Conservation (phyloP, 2,329 filamentous ascomycete genomes). For the Penicillium sclerotiorum region DNA sequence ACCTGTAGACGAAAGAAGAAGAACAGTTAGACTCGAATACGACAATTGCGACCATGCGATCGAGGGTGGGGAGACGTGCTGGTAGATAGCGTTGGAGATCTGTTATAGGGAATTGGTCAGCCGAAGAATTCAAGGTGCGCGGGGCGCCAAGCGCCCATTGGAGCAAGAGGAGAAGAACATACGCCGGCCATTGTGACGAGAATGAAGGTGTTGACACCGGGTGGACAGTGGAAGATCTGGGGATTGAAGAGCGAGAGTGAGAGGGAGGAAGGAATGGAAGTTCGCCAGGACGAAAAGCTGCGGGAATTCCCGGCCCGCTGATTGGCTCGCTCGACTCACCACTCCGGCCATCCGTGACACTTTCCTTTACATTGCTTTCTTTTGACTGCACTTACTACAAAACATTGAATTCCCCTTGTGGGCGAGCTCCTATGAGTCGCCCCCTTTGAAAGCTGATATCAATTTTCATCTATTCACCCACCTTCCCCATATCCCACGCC, state of each 20-base stretch:
- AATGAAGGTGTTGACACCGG: conserved; percentile 23
- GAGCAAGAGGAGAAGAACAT: conserved; percentile 11
- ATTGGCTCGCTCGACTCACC: conserved; percentile 34
- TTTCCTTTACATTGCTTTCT: not conserved
- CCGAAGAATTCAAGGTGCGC: conserved; percentile 18
- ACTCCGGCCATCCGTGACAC: conserved; percentile 29
- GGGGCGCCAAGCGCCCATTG: conserved; percentile 36
- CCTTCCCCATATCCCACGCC: not conserved
- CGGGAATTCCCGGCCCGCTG: conserved; percentile 43
- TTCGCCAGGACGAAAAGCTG: conserved; percentile 35
- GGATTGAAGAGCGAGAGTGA: conserved; percentile 11
- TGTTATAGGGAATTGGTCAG: conserved; percentile 36
- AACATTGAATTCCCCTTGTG: not conserved
- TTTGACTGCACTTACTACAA: not conserved
- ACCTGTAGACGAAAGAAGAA: conserved; percentile 54
- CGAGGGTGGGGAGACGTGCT: conserved; percentile 51
- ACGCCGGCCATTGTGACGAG: conserved; percentile 58
- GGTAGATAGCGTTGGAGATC: conserved; percentile 61
- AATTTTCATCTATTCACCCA: not conserved
- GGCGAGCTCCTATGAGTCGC: conserved; percentile 1
- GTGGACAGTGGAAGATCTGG: not conserved
- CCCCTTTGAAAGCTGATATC: not conserved
- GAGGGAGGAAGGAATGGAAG: conserved; percentile 36
- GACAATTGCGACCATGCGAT: conserved; percentile 19
- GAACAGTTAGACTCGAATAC: conserved; percentile 19